Percentiles rank a stretch among this genome's conserved stretches.
Conservation (phyloP, 192 early-diverging fungal genomes). For the Nowakowskiella sp. region DNA sequence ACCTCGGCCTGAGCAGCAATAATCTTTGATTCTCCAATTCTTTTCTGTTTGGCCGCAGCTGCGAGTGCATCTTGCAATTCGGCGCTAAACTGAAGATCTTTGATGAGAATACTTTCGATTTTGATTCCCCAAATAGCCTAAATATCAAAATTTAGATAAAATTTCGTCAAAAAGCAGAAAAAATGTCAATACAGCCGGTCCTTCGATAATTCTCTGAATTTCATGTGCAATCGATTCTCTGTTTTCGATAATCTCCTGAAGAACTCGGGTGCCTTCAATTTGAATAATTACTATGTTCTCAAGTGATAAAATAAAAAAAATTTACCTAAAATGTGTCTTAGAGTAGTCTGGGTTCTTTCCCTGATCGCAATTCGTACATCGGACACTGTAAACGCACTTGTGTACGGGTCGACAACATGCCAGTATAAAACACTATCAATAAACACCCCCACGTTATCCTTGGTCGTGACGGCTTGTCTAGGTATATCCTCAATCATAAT, state of each 20-base stretch:
- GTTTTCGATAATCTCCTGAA: constrained; percentile 88
- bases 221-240: constrained; percentile 78
- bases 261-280: constrained; percentile 67
- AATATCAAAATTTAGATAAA: neutral
- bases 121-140: constrained; percentile 62
- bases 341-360: constrained; percentile 85
- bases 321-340: constrained; percentile 76
- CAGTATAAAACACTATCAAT: constrained; percentile 87
- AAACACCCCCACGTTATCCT: constrained; percentile 79
- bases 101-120: constrained; percentile 68
- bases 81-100: constrained; percentile 66
- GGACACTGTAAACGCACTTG: constrained; percentile 71
- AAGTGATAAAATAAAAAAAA: no score
- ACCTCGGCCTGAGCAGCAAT: constrained; percentile 73
- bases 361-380: constrained; percentile 70
- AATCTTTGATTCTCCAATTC: constrained; percentile 85
- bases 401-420: constrained; percentile 54
- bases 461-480: constrained; percentile 71
- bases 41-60: constrained; percentile 79
- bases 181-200: constrained; percentile 60
- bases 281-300: no score
- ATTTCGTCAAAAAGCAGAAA: no score
- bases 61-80: constrained; percentile 78
- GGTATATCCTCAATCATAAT: constrained; percentile 59
- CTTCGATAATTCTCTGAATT: constrained; percentile 75